These are phyloP conservation scores for Hanseniaspora clermontiae DNA, from an alignment of 805 yeast species.

Conservation along the genomic window DNA sequence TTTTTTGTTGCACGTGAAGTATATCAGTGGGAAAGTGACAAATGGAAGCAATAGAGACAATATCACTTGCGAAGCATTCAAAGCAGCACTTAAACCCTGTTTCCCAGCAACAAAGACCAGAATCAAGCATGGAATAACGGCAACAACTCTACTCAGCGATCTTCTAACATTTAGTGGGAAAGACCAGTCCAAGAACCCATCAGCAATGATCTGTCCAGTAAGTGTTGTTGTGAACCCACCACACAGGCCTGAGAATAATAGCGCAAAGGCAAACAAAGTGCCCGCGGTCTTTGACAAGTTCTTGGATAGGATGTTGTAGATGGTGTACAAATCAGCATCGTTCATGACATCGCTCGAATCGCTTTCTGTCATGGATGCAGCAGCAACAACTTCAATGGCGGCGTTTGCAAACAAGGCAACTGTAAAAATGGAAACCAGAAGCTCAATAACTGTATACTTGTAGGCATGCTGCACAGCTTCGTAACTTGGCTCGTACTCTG, in stretches of 20 bases:
- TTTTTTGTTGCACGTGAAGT: slow-evolving; percentile 57
- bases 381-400: slow-evolving; percentile 80
- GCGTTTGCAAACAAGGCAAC: slow-evolving; percentile 86
- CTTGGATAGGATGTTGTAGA: slow-evolving; percentile 50
- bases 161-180: slow-evolving; percentile 72
- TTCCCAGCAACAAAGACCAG: slow-evolving; percentile 68
- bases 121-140: slow-evolving; percentile 73
- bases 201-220: slow-evolving; percentile 90
- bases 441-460: slow-evolving; percentile 70
- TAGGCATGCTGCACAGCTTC: slow-evolving; percentile 73
- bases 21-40: slow-evolving; percentile 77
- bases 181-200: slow-evolving; percentile 74
- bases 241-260: slow-evolving; percentile 76
- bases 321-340: slow-evolving; percentile 73
- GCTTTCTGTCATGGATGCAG: slow-evolving; percentile 51
- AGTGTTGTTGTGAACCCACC: slow-evolving; percentile 93
- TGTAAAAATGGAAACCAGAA: slow-evolving; percentile 69
- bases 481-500: slow-evolving; percentile 59
- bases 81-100: slow-evolving; percentile 61
- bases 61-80: slow-evolving; percentile 79
- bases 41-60: slow-evolving; percentile 68
- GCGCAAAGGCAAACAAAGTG: slow-evolving; percentile 69
- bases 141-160: slow-evolving; percentile 67
- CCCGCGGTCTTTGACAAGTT: slow-evolving; percentile 70
- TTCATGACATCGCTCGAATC: slow-evolving; percentile 37